Percentiles rank a stretch among this genome's conserved stretches.
phyloP scores from a whole-genome alignment of 106 monocot species.

The Acorus calamus region DNA sequence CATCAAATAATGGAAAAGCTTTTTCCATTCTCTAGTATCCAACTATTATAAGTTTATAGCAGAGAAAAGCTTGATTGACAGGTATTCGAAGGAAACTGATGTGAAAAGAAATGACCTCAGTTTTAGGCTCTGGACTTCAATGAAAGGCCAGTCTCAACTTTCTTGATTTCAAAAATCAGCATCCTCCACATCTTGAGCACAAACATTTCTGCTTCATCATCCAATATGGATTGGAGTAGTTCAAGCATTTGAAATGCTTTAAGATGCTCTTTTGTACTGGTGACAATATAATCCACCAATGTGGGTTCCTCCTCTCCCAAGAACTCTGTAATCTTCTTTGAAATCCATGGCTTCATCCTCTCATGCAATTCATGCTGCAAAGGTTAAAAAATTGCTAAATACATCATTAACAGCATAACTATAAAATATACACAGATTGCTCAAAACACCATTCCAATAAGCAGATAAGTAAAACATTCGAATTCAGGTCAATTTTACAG shows the following conservation, averaged over 20 bases:
- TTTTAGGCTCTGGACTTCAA: constrained; percentile 35
- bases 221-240: constrained; percentile 81
- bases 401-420: not conserved
- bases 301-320: constrained; percentile 92
- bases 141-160: constrained; percentile 80
- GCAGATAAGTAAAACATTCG: not conserved
- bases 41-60: no score
- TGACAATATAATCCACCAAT: constrained; percentile 90
- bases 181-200: constrained; percentile 99
- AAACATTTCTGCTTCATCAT: constrained; percentile 99
- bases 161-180: constrained; percentile 98
- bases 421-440: not conserved
- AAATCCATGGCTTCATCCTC: constrained; percentile 96
- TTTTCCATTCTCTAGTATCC: no score
- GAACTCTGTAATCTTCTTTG: constrained; percentile 96
- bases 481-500: no score
- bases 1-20: no score
- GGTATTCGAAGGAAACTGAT: no score
- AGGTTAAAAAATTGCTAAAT: not conserved
- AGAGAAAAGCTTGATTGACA: no score
- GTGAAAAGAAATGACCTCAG: not conserved
- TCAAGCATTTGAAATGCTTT: constrained; percentile 81
- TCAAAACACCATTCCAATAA: not conserved
- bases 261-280: constrained; percentile 83
- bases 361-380: constrained; percentile 80